These are phyloP conservation scores for Artemisia annua DNA, from an alignment of 129 eudicot genomes.

Conservation along the genomic window DNA sequence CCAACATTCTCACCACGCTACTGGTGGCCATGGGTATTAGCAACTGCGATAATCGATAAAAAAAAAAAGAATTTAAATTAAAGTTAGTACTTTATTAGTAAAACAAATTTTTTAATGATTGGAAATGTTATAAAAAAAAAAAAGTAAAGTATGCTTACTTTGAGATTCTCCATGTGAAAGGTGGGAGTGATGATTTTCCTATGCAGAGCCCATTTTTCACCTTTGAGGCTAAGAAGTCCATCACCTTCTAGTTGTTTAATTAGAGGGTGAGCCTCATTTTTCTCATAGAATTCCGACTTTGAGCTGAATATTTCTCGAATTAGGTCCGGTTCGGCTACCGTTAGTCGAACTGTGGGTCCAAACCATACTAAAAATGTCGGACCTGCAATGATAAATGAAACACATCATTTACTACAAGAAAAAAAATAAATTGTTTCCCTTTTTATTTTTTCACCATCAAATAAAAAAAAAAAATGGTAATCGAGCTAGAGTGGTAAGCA, in stretches of 20 bases:
- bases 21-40: slow-evolving; percentile 67
- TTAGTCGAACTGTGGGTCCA: slow-evolving; percentile 80
- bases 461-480: slow-evolving; percentile 26
- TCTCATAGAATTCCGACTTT: slow-evolving; percentile 77
- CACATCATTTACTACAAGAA: slow-evolving; percentile 17
- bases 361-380: slow-evolving; percentile 91
- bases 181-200: slow-evolving; percentile 91
- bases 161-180: slow-evolving; percentile 94
- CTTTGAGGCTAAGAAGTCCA: slow-evolving; percentile 87
- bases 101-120: slow-evolving; percentile 7
- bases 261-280: slow-evolving; percentile 78
- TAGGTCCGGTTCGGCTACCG: slow-evolving; percentile 83
- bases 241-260: slow-evolving; percentile 90
- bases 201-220: slow-evolving; percentile 97
- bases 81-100: neutral
- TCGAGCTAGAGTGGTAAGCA: slow-evolving; percentile 43
- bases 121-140: slow-evolving; percentile 11
- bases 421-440: neutral
- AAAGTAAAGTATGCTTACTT: slow-evolving; percentile 46
- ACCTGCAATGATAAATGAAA: slow-evolving; percentile 40
- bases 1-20: slow-evolving; percentile 67
- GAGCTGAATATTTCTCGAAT: slow-evolving; percentile 72
- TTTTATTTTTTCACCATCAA: slow-evolving; percentile 3
- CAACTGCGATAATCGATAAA: slow-evolving; percentile 40
- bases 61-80: slow-evolving; percentile 9